Conservation (phyloP, 352 stramenopile genomes). For the Phytophthora pistaciae region DNA sequence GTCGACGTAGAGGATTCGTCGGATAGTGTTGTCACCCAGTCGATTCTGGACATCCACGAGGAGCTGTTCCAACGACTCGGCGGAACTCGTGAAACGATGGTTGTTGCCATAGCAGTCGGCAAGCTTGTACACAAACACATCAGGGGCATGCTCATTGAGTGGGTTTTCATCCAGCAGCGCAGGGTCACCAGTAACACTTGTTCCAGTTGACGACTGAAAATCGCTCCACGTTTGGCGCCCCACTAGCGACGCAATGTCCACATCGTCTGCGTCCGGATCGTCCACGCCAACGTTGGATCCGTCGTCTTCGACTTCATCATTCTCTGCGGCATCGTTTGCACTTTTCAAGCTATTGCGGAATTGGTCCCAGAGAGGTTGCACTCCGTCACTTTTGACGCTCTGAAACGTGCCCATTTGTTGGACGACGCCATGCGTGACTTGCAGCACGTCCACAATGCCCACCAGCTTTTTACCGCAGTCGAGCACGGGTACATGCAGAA, state of each 20-base stretch:
- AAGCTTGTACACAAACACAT: slow-evolving; percentile 88
- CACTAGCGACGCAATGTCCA: slow-evolving; percentile 43
- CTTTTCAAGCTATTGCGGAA: slow-evolving; percentile 69
- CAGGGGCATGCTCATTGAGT: slow-evolving; percentile 35
- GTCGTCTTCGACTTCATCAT: slow-evolving; percentile 49
- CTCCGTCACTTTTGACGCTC: slow-evolving; percentile 65
- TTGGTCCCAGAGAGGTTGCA: slow-evolving; percentile 82
- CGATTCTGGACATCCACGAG: slow-evolving; percentile 77
- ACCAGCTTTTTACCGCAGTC: slow-evolving; percentile 90
- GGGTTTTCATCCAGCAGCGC: slow-evolving; percentile 38
- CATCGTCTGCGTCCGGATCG: slow-evolving; percentile 34
- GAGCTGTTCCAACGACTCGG: slow-evolving; percentile 76
- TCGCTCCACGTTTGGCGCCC: slow-evolving; percentile 56
- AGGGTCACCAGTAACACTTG: slow-evolving; percentile 36
- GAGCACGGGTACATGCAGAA: slow-evolving; percentile 97
- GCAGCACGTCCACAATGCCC: slow-evolving; percentile 96
- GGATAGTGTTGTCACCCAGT: slow-evolving; percentile 79
- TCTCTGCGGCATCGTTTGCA: slow-evolving; percentile 33
- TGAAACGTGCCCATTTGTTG: slow-evolving; percentile 89
- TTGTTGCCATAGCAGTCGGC: slow-evolving; percentile 85
- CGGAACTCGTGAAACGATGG: slow-evolving; percentile 88
- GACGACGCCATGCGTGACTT: slow-evolving; percentile 91
- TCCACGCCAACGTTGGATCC: slow-evolving; percentile 42
- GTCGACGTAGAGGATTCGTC: slow-evolving; percentile 83
- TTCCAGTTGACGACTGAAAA: slow-evolving; percentile 48